A percentile compares a stretch with the other conserved stretches of the same genome.
These are phyloP conservation scores for Ascochyta lentis DNA, from an alignment of 2,329 filamentous ascomycete species.

Conservation along the genomic window DNA sequence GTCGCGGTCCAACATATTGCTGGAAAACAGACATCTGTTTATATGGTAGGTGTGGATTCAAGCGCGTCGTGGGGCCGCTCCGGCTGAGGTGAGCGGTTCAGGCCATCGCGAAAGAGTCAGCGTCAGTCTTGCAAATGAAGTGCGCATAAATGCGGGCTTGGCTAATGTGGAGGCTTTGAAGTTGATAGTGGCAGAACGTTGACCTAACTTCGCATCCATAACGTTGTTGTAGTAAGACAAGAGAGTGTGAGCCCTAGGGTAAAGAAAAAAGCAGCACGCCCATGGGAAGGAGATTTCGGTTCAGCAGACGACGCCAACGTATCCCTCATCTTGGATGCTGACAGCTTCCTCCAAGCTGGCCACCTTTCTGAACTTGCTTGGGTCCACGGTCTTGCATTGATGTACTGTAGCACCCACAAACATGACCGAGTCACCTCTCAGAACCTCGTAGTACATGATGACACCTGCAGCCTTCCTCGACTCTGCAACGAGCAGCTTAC, in stretches of 20 bases:
- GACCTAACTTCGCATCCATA: not conserved
- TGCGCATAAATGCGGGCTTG: not conserved
- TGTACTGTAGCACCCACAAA: conserved; percentile 30
- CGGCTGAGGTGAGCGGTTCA: not conserved
- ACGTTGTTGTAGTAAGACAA: not conserved
- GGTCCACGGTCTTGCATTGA: conserved; percentile 9
- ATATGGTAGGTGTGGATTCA: too few relatives aligned
- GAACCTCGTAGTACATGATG: conserved; percentile 29
- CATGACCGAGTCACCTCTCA: conserved; percentile 27
- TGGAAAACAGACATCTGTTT: too few relatives aligned
- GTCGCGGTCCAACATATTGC: too few relatives aligned
- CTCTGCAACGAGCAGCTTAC: conserved; percentile 31
- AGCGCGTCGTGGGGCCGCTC: too few relatives aligned
- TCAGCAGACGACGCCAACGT: conserved; percentile 29
- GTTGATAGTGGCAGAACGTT: not conserved
- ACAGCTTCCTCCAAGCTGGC: conserved; percentile 26
- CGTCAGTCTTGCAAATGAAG: not conserved
- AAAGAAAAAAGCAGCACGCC: not conserved
- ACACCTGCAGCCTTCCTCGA: conserved; percentile 35
- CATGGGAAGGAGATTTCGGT: not conserved
- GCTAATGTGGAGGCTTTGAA: not conserved
- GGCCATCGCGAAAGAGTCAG: not conserved
- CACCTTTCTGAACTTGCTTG: conserved; percentile 25
- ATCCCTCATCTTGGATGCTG: conserved; percentile 15
- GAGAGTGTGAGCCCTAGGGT: not conserved